Base-by-base conservation (phyloP, 179 eudicot genomes). In the Spinacia oleracea region DNA sequence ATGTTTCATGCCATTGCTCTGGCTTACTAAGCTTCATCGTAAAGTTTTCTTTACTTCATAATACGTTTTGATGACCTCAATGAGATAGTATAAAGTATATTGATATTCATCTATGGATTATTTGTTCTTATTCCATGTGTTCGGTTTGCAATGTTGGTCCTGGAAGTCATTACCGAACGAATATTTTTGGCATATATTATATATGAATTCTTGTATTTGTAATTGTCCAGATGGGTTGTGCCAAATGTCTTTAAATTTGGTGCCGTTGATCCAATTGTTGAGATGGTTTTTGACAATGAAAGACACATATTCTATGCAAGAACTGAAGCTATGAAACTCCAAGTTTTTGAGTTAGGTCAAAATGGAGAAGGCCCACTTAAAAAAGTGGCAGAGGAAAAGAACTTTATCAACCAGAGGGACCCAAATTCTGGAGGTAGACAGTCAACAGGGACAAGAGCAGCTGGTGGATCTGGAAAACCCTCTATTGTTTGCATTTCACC, bases 161-260 rank as follows among this genome's bases (percentile, higher is more conserved):
- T 55, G 43, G 60, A 46, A 45, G 35, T 67, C 74, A 45, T 35
- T 27, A 3, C 27, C 59, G 7, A 20, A 51, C 9, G n/a, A 46
- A 75, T 50, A 14, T 18, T n/a, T n/a, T n/a, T n/a, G n/a, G n/a
- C n/a, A n/a, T n/a, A n/a, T n/a, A n/a, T 2, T 53, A 48, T 58
- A 31, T 43, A 66, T 73, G 58, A 31, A 70, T 80, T 48, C 31
- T 64, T 84, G 51, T 73, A 21, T 35, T 65, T 84, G 53, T 71
- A n/a, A 45, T 43, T 77, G 48, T 82, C 74, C 90, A 96, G 99
- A 90, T 96, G 99, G 99, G 90, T 94, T 77, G 90, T 96, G 63
- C 99, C 99, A 31, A 92, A 94, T 83, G 90, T 96, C 82, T 96
- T 96, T 81, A 94, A 91, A 84, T 96, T 94, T 88, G 99, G 97